Evolutionary conservation across 2,329 filamentous ascomycete genomes (phyloP).

Genomic region (Lecanicillium sp.): DNA sequence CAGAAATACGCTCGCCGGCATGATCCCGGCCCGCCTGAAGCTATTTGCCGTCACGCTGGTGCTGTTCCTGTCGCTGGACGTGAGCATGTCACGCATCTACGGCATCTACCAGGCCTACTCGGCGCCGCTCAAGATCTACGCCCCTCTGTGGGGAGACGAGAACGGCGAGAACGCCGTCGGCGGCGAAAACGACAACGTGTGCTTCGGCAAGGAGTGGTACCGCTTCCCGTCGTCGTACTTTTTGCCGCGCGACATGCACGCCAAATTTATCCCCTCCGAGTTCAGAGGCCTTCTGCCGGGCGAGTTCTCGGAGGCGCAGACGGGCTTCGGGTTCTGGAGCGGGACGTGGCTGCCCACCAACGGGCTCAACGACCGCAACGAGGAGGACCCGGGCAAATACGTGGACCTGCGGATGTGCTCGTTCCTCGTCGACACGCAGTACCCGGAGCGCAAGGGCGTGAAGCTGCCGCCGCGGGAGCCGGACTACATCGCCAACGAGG

Average conservation of each 20-base stretch:
- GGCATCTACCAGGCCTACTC: conserved; percentile 78
- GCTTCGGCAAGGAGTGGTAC: conserved; percentile 97
- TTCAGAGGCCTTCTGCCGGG: conserved; percentile 86
- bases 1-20: conserved; percentile 59
- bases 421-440: conserved; percentile 84
- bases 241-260: conserved; percentile 72
- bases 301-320: conserved; percentile 72
- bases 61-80: conserved; percentile 57
- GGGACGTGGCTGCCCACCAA: conserved; percentile 77
- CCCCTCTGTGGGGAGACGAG: conserved; percentile 54
- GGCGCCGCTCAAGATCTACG: conserved; percentile 69
- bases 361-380: conserved; percentile 89
- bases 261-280: conserved; percentile 86
- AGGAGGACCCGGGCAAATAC: conserved; percentile 84
- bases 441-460: conserved; percentile 48
- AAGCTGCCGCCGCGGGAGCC: conserved; percentile 57
- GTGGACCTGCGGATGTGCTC: conserved; percentile 68
- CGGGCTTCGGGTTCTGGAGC: conserved; percentile 65
- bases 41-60: conserved; percentile 54
- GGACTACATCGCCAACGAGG: conserved; percentile 65
- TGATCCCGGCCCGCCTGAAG: conserved; percentile 70
- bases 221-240: conserved; percentile 93
- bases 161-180: conserved; percentile 45
- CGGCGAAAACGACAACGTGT: conserved; percentile 63
- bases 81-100: conserved; percentile 65